Percentiles rank a stretch among this genome's conserved stretches.
Conservation (phyloP, 2,329 filamentous ascomycete genomes). For the Monosporascus sp. region DNA sequence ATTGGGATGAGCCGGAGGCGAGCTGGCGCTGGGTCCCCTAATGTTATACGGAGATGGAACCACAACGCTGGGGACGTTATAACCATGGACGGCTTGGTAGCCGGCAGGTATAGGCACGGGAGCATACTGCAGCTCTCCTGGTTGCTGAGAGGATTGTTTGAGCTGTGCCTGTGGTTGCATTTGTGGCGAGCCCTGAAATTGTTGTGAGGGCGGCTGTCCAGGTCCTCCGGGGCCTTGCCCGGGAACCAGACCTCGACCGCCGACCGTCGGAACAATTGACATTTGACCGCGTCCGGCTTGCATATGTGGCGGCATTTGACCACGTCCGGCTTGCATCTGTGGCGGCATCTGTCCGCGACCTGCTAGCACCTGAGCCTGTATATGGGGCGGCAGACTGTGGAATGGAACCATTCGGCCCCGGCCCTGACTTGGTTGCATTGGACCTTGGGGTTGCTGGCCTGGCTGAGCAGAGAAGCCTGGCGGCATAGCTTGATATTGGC, state of each 20-base stretch:
- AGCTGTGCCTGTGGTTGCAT: slow-evolving; percentile 4
- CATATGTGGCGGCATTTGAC: slow-evolving; percentile 9
- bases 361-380: not conserved
- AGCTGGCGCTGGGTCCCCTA: slow-evolving; percentile 10
- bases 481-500: not conserved
- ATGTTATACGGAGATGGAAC: slow-evolving; percentile 24
- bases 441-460: slow-evolving; percentile 4
- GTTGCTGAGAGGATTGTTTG: slow-evolving; percentile 3
- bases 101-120: slow-evolving; percentile 27
- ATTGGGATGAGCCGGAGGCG: slow-evolving; percentile 8
- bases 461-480: not conserved
- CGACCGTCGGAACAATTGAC: not conserved
- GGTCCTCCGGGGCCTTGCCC: slow-evolving; percentile 1
- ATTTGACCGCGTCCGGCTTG: slow-evolving; percentile 10
- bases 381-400: not conserved
- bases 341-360: slow-evolving; percentile 12
- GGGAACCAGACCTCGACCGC: slow-evolving; percentile 8
- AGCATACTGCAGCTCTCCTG: slow-evolving; percentile 22
- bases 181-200: not conserved
- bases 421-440: slow-evolving; percentile 12
- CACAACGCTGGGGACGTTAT: slow-evolving; percentile 19
- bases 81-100: slow-evolving; percentile 28
- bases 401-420: slow-evolving; percentile 6
- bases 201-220: not conserved
- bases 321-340: slow-evolving; percentile 11